A percentile compares a stretch with the other conserved stretches of the same genome.
These are phyloP conservation scores for Alnus glutinosa DNA, from an alignment of 306 rosid species.

Conservation along the genomic window DNA sequence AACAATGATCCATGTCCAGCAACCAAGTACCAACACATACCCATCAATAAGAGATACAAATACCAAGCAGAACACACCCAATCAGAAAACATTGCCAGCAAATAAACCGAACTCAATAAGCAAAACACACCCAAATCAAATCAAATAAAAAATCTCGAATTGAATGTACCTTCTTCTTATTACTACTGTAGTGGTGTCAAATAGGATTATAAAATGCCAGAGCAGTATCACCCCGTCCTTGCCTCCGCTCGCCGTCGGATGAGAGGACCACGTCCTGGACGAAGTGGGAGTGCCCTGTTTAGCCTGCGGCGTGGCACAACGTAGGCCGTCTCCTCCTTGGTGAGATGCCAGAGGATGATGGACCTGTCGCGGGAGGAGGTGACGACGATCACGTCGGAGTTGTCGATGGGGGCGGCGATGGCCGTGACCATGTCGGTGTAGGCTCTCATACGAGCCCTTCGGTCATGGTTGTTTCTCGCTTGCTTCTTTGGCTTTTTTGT, in stretches of 20 bases:
- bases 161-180: conserved; percentile 74
- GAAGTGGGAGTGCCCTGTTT: conserved; percentile 83
- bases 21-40: no score
- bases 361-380: conserved; percentile 92
- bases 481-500: background rate
- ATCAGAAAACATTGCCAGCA: no score
- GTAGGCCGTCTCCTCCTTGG: conserved; percentile 85
- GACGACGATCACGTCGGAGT: conserved; percentile 75
- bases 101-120: no score
- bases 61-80: no score
- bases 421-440: conserved; percentile 94
- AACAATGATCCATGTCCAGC: no score
- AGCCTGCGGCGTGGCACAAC: conserved; percentile 95
- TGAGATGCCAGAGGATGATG: conserved; percentile 81
- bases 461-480: conserved; percentile 35
- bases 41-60: no score
- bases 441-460: conserved; percentile 80
- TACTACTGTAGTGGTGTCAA: conserved; percentile 40
- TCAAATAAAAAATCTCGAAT: background rate
- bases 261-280: conserved; percentile 95
- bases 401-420: conserved; percentile 91
- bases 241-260: conserved; percentile 96
- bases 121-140: no score
- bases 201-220: conserved; percentile 51
- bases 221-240: conserved; percentile 84